phyloP scores from a whole-genome alignment of 2,329 filamentous ascomycete genomes.

The Ophiostoma ips region DNA sequence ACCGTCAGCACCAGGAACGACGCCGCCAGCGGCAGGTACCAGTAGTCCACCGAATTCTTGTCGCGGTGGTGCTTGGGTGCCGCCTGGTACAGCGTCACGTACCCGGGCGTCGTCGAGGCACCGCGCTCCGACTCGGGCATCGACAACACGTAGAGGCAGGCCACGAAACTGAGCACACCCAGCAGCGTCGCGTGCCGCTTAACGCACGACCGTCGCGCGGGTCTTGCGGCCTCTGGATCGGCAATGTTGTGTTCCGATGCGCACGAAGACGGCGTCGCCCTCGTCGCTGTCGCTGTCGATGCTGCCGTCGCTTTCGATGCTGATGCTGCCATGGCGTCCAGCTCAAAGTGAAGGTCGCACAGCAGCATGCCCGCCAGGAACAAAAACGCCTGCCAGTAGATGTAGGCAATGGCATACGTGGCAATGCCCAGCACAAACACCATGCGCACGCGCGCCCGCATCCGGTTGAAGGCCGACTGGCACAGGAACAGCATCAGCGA shows the following conservation, averaged over 20 bases:
- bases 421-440: constrained; percentile 11
- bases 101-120: constrained; percentile 9
- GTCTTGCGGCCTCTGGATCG: no score
- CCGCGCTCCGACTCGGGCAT: constrained; percentile 16
- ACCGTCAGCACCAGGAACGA: constrained; percentile 16
- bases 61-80: constrained; percentile 13
- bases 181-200: not conserved
- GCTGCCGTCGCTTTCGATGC: not conserved
- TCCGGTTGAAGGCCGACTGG: constrained; percentile 19
- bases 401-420: constrained; percentile 7
- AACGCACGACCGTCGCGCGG: not conserved
- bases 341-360: constrained; percentile 18
- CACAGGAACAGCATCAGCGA: constrained; percentile 23
- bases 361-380: constrained; percentile 21
- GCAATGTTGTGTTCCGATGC: no score
- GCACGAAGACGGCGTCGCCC: no score
- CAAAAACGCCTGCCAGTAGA: constrained; percentile 19
- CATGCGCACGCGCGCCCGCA: constrained; percentile 11
- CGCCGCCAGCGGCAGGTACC: constrained; percentile 17
- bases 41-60: constrained; percentile 21
- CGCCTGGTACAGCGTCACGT: constrained; percentile 8
- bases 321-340: constrained; percentile 15
- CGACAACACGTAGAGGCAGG: constrained; percentile 2
- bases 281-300: constrained; percentile 1
- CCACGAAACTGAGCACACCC: constrained; percentile 29